Evolutionary conservation across 1,284 basidiomycete species (phyloP).

Genomic region (Mycena citricolor): DNA sequence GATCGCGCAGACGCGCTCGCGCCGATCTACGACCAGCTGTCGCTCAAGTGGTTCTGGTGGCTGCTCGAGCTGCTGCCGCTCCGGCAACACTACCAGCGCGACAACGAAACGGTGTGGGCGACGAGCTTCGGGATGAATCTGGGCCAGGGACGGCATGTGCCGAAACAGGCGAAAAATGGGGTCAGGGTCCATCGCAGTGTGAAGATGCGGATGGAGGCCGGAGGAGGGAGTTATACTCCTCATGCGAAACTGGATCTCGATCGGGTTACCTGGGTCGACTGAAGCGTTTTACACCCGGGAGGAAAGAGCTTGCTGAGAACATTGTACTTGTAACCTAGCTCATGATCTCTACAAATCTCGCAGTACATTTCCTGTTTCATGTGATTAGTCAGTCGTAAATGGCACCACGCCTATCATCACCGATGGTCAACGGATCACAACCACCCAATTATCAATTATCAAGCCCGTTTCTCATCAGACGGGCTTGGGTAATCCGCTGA

Average conservation of each 20-base stretch:
- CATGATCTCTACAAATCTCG: too few relatives aligned
- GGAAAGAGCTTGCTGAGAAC: too few relatives aligned
- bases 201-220: slow-evolving; percentile 39
- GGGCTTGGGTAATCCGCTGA: too few relatives aligned
- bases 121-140: slow-evolving; percentile 15
- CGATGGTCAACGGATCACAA: too few relatives aligned
- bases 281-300: too few relatives aligned
- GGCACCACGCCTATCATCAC: too few relatives aligned
- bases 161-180: slow-evolving; percentile 31
- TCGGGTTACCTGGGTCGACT: too few relatives aligned
- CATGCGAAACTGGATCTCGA: slow-evolving; percentile 21
- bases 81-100: slow-evolving; percentile 31
- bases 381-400: too few relatives aligned
- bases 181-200: slow-evolving; percentile 44
- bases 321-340: too few relatives aligned
- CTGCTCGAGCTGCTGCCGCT: slow-evolving; percentile 40
- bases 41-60: slow-evolving; percentile 40
- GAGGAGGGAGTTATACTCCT: slow-evolving; percentile 28
- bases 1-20: slow-evolving; percentile 42
- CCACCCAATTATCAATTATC: too few relatives aligned
- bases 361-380: too few relatives aligned
- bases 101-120: slow-evolving; percentile 30
- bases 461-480: too few relatives aligned
- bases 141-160: slow-evolving; percentile 36
- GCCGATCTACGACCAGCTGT: slow-evolving; percentile 45